Evolutionary conservation across 345 rosid genomes (phyloP).

Genomic region (Anastatica hierochuntica): DNA sequence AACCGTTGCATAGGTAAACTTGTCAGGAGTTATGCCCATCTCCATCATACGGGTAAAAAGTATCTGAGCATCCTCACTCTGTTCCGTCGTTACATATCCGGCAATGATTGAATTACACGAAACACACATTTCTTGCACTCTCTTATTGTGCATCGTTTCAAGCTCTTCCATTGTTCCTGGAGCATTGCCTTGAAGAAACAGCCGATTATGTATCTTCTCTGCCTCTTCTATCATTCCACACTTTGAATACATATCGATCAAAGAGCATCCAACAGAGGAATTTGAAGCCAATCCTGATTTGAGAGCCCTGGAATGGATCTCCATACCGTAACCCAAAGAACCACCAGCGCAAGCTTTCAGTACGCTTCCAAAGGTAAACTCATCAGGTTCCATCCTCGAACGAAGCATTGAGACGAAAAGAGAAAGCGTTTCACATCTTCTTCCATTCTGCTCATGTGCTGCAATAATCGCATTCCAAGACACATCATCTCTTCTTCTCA

Average conservation of each 20-base stretch:
- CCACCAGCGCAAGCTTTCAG: slow-evolving; percentile 68
- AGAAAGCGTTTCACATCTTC: slow-evolving; percentile 42
- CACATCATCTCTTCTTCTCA: slow-evolving; percentile 67
- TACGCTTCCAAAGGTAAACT: slow-evolving; percentile 87
- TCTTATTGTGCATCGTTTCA: slow-evolving; percentile 49
- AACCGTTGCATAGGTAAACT: slow-evolving; percentile 75
- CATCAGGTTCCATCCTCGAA: slow-evolving; percentile 64
- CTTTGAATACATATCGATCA: slow-evolving; percentile 87
- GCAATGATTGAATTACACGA: slow-evolving; percentile 62
- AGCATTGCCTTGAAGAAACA: slow-evolving; percentile 50
- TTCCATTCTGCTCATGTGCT: slow-evolving; percentile 71
- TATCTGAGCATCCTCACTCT: slow-evolving; percentile 72
- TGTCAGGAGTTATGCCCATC: slow-evolving; percentile 56
- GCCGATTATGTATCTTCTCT: slow-evolving; percentile 52
- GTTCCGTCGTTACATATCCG: slow-evolving; percentile 55
- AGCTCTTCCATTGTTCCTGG: slow-evolving; percentile 47
- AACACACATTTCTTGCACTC: slow-evolving; percentile 41
- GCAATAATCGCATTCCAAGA: slow-evolving; percentile 94
- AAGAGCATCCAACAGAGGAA: slow-evolving; percentile 63
- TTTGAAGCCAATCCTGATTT: slow-evolving; percentile 64
- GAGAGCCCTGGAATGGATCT: slow-evolving; percentile 57
- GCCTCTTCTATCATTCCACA: slow-evolving; percentile 70
- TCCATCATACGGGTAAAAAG: slow-evolving; percentile 60
- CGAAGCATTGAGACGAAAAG: slow-evolving; percentile 58
- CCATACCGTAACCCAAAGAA: slow-evolving; percentile 51